A percentile compares a stretch with the other conserved stretches of the same genome.
Evolutionary conservation across 2,329 filamentous ascomycete species (phyloP).

Genomic region (Ustulina deusta): DNA sequence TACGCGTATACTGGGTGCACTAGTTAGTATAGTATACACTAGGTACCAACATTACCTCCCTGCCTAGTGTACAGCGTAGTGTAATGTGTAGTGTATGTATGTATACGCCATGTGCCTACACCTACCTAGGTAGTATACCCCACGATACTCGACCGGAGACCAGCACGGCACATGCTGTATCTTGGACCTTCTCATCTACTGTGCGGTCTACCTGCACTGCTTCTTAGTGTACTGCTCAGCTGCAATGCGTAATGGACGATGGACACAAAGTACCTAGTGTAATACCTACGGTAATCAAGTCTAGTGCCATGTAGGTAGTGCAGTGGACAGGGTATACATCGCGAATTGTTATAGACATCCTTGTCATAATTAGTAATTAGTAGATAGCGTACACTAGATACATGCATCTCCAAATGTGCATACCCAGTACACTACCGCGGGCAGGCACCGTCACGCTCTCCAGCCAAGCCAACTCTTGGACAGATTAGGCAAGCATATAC

Average conservation of each 20-base stretch:
- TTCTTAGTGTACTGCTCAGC: background rate
- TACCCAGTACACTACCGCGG: background rate
- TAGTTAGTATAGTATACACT: no score
- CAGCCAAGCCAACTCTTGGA: conserved; percentile 12
- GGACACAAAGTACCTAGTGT: background rate
- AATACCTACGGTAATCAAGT: background rate
- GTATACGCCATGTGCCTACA: no score
- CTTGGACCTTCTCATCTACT: background rate
- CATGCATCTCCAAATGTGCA: background rate
- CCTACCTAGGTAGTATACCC: no score
- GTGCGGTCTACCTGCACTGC: background rate
- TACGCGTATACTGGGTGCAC: background rate
- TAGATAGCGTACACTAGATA: no score
- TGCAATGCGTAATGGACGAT: background rate
- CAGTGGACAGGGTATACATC: background rate
- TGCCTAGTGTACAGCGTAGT: background rate
- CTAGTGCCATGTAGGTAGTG: background rate
- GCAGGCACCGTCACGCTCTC: background rate
- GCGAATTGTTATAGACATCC: conserved; percentile 1
- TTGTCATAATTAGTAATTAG: background rate
- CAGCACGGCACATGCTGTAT: no score
- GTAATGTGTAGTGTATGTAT: background rate
- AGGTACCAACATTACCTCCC: no score
- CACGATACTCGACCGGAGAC: no score
- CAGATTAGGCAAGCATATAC: conserved; percentile 9